These are phyloP conservation scores for Alloteropsis semialata DNA, from an alignment of 176 grass and related monocot species.

Conservation along the genomic window DNA sequence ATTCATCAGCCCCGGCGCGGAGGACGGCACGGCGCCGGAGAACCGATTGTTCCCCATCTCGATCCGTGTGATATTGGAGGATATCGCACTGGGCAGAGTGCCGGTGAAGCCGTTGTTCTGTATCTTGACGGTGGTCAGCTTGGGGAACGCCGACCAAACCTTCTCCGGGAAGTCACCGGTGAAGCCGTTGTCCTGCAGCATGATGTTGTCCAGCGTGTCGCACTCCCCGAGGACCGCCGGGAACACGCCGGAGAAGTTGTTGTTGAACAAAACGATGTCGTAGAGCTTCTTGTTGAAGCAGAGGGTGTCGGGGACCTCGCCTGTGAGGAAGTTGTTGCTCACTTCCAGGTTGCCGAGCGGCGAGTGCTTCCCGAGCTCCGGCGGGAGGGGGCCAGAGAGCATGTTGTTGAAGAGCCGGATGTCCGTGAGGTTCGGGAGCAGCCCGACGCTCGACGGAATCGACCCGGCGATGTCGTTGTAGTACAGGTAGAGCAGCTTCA, in stretches of 20 bases:
- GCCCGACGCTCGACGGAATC: conserved; percentile 39
- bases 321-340: conserved; percentile 31
- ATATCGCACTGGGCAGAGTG: conserved; percentile 30
- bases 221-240: conserved; percentile 36
- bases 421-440: conserved; percentile 14
- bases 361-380: conserved; percentile 52
- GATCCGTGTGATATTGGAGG: conserved; percentile 15
- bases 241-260: conserved; percentile 36
- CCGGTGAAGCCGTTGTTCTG: conserved; percentile 51
- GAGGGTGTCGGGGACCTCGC: conserved; percentile 39
- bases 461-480: conserved; percentile 38
- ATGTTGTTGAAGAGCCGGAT: conserved; percentile 42
- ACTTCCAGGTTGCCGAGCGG: conserved; percentile 30
- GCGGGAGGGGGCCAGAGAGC: conserved; percentile 34
- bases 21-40: conserved; percentile 26
- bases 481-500: conserved; percentile 33
- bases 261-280: conserved; percentile 43
- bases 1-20: not conserved
- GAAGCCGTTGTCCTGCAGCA: conserved; percentile 38
- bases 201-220: conserved; percentile 22
- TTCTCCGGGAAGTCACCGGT: conserved; percentile 34
- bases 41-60: conserved; percentile 52
- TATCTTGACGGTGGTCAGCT: conserved; percentile 24
- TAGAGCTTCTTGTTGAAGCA: conserved; percentile 34
- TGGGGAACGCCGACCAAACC: conserved; percentile 34